These are phyloP conservation scores for Leptomonas seymouri DNA, from an alignment of 208 protist genomes.

Conservation along the genomic window DNA sequence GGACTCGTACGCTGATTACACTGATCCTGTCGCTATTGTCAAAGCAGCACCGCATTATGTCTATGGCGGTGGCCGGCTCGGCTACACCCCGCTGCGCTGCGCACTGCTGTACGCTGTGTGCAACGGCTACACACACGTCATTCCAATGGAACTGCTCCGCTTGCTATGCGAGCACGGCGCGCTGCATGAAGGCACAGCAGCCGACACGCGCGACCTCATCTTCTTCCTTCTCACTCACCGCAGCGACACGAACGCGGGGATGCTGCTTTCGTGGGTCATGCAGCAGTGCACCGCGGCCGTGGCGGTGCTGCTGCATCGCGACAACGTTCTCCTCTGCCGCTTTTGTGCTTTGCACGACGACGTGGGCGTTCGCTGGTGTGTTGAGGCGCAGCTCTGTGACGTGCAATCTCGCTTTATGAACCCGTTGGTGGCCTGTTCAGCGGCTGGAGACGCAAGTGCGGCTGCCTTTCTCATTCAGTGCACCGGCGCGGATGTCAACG, in stretches of 20 bases:
- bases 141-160: constrained; percentile 35
- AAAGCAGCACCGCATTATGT: constrained; percentile 15
- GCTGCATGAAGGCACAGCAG: constrained; percentile 19
- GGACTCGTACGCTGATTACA: constrained; percentile 15
- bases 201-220: constrained; percentile 54
- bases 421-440: constrained; percentile 56
- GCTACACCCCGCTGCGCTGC: constrained; percentile 59
- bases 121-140: neutral
- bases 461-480: constrained; percentile 45
- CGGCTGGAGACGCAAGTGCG: constrained; percentile 43
- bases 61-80: constrained; percentile 40
- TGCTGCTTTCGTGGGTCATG: constrained; percentile 32
- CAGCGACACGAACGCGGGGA: constrained; percentile 40
- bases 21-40: constrained; percentile 19
- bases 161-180: constrained; percentile 56
- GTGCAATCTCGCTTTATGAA: constrained; percentile 33
- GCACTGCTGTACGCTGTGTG: constrained; percentile 19
- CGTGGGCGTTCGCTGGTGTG: constrained; percentile 64
- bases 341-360: constrained; percentile 38
- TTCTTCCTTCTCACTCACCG: constrained; percentile 46
- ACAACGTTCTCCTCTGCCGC: constrained; percentile 61
- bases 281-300: constrained; percentile 20
- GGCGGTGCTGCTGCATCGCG: constrained; percentile 25
- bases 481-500: constrained; percentile 53
- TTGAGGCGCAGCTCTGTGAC: constrained; percentile 45